Evolutionary conservation across 2,329 filamentous ascomycete species (phyloP).

Genomic region (Fusarium multiceps): DNA sequence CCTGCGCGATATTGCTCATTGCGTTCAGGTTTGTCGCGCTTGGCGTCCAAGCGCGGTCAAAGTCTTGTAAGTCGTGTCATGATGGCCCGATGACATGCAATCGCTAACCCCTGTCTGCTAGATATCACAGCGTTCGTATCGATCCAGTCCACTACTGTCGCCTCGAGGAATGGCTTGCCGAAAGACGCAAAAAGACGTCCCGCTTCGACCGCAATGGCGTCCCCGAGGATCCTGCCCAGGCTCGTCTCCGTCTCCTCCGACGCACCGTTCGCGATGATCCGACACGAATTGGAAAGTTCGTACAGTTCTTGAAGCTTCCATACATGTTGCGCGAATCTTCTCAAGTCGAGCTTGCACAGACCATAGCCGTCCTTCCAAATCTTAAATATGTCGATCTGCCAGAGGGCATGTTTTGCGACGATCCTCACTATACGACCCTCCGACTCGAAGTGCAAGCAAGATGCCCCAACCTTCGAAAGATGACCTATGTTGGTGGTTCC

Average conservation of each 20-base stretch:
- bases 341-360: slow-evolving; percentile 85
- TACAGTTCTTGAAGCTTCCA: slow-evolving; percentile 86
- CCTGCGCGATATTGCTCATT: slow-evolving; percentile 86
- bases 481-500: slow-evolving; percentile 83
- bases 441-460: slow-evolving; percentile 86
- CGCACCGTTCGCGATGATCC: slow-evolving; percentile 84
- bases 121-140: slow-evolving; percentile 90
- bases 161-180: slow-evolving; percentile 82
- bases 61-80: slow-evolving; percentile 67
- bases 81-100: not conserved
- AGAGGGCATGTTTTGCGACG: slow-evolving; percentile 86
- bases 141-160: slow-evolving; percentile 95
- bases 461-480: slow-evolving; percentile 87
- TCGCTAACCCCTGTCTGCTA: slow-evolving; percentile 51
- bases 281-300: slow-evolving; percentile 72
- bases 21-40: slow-evolving; percentile 76
- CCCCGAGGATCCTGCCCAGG: slow-evolving; percentile 81
- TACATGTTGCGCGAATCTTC: slow-evolving; percentile 94
- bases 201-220: slow-evolving; percentile 81
- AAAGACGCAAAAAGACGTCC: slow-evolving; percentile 79
- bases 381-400: slow-evolving; percentile 91
- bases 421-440: slow-evolving; percentile 77
- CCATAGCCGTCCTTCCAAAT: slow-evolving; percentile 85
- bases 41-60: slow-evolving; percentile 71
- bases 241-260: slow-evolving; percentile 81